Evolutionary conservation across 192 early-diverging fungal genomes (phyloP).

Genomic region (Mortierella antarctica): DNA sequence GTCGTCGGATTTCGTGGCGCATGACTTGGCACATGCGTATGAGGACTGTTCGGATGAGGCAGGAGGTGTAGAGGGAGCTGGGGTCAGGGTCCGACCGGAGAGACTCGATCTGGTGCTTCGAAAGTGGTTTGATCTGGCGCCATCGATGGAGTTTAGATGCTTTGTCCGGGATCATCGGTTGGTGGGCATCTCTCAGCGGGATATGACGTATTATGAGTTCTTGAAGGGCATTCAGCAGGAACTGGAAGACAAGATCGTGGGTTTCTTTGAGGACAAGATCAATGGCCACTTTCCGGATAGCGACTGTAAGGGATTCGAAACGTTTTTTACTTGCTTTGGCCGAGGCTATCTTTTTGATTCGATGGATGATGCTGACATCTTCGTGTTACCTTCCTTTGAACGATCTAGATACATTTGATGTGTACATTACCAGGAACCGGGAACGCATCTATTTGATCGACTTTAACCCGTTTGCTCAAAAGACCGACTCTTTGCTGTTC

Average conservation of each 20-base stretch:
- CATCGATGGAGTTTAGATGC: conserved; percentile 96
- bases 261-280: conserved; percentile 78
- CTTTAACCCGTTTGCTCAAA: conserved; percentile 88
- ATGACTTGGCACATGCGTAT: conserved; percentile 83
- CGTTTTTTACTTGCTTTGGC: not conserved
- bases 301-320: conserved; percentile 66
- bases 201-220: conserved; percentile 88
- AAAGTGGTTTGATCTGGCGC: conserved; percentile 90
- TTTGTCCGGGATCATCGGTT: conserved; percentile 84
- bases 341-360: conserved; percentile 5
- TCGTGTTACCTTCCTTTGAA: not conserved
- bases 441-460: conserved; percentile 83
- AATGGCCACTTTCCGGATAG: conserved; percentile 69
- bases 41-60: conserved; percentile 70
- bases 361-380: not conserved
- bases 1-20: conserved; percentile 88
- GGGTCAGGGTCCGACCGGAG: conserved; percentile 52
- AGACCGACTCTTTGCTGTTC: conserved; percentile 88
- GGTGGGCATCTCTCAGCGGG: conserved; percentile 87
- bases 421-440: conserved; percentile 76
- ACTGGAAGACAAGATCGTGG: conserved; percentile 64
- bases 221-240: conserved; percentile 69
- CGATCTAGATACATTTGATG: conserved; percentile 87
- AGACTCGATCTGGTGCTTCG: conserved; percentile 80
- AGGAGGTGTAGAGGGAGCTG: conserved; percentile 8